Conservation (phyloP, 805 yeast species). For the Starmerella apis region DNA sequence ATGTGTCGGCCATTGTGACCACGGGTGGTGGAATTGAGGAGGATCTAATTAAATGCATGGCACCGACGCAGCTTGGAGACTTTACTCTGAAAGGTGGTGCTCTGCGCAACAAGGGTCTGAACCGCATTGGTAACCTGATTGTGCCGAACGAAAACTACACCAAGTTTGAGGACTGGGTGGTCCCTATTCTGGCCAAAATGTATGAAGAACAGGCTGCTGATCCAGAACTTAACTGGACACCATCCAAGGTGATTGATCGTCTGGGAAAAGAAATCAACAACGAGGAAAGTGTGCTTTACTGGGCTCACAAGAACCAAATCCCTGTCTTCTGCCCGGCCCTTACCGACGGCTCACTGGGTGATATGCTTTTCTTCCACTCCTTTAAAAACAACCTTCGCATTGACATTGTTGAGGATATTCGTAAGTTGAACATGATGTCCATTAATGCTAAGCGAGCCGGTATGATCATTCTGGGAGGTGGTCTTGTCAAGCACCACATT, state of each 20-base stretch:
- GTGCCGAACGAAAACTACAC: conserved; percentile 98
- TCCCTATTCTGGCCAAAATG: conserved; percentile 80
- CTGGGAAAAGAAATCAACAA: conserved; percentile 91
- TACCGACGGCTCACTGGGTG: conserved; percentile 98
- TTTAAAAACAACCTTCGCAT: conserved; percentile 81
- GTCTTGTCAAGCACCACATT: conserved; percentile 90
- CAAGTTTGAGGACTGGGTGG: conserved; percentile 96
- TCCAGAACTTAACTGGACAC: conserved; percentile 71
- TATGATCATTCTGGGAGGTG: conserved; percentile 94
- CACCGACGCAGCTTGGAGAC: conserved; percentile 93
- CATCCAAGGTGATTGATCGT: conserved; percentile 83
- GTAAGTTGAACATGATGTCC: conserved; percentile 82
- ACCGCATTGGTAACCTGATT: conserved; percentile 90
- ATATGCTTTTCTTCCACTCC: conserved; percentile 97
- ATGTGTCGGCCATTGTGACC: conserved; percentile 92
- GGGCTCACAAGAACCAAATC: conserved; percentile 95
- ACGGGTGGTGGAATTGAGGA: conserved; percentile 98
- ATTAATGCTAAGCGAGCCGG: conserved; percentile 94
- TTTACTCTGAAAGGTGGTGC: conserved; percentile 69
- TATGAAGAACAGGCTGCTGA: conserved; percentile 64
- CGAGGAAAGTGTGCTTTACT: conserved; percentile 84
- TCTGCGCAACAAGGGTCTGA: conserved; percentile 89
- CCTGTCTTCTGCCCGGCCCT: conserved; percentile 96
- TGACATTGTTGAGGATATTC: conserved; percentile 89
- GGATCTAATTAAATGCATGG: conserved; percentile 89